Conservation (phyloP, 2,329 filamentous ascomycete species). For the Aspergillus amoenus region DNA sequence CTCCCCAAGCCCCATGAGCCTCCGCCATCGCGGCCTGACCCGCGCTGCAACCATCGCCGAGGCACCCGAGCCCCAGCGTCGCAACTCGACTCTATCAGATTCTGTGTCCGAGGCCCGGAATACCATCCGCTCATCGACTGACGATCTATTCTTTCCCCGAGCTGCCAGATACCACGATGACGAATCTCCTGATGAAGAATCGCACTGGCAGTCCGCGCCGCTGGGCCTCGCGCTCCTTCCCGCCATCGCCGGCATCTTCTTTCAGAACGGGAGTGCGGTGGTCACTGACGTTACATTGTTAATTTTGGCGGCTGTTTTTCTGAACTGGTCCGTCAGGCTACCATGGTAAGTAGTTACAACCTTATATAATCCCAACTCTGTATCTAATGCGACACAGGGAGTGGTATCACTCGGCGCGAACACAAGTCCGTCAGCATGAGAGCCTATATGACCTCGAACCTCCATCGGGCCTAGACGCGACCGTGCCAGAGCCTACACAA, state of each 20-base stretch:
- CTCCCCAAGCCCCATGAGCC: constrained; percentile 19
- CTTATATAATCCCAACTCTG: constrained; percentile 6
- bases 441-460: constrained; percentile 22
- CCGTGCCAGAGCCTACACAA: constrained; percentile 19
- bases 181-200: constrained; percentile 53
- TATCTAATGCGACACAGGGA: constrained; percentile 48
- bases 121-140: constrained; percentile 64
- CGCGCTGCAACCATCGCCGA: constrained; percentile 41
- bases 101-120: constrained; percentile 67
- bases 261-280: constrained; percentile 78
- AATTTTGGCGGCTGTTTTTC: constrained; percentile 75
- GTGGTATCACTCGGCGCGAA: constrained; percentile 73
- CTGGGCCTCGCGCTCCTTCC: constrained; percentile 81
- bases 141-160: constrained; percentile 65
- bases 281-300: constrained; percentile 84
- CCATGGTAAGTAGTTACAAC: constrained; percentile 67
- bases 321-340: constrained; percentile 88
- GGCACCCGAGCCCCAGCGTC: constrained; percentile 50
- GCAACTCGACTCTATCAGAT: constrained; percentile 78
- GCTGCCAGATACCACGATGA: constrained; percentile 36
- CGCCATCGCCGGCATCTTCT: constrained; percentile 79
- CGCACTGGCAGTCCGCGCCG: constrained; percentile 76
- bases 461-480: constrained; percentile 27
- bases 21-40: constrained; percentile 37
- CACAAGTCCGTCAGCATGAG: constrained; percentile 52